Conservation (phyloP, 2,329 filamentous ascomycete genomes). For the Xylogone sp. region DNA sequence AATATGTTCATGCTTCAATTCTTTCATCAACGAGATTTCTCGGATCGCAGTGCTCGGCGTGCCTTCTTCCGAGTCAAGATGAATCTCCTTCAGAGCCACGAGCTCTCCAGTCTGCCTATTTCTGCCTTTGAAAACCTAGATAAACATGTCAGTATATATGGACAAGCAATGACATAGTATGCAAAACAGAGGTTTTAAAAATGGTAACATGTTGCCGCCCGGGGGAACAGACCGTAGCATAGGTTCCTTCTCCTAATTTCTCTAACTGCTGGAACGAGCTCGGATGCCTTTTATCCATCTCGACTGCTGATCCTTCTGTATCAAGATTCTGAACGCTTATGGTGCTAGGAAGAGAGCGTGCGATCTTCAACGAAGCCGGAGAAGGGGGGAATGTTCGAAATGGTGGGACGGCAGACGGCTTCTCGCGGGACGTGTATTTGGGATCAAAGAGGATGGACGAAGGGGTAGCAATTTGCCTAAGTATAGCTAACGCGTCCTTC, state of each 20-base stretch:
- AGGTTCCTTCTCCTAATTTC: constrained; percentile 97
- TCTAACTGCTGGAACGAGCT: constrained; percentile 99
- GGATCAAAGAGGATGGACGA: constrained; percentile 38
- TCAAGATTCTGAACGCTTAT: constrained; percentile 29
- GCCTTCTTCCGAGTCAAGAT: constrained; percentile 96
- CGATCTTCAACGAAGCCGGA: constrained; percentile 16
- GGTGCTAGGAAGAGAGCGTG: constrained; percentile 24
- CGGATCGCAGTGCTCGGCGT: constrained; percentile 96
- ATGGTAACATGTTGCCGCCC: neutral
- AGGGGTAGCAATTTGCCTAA: constrained; percentile 32
- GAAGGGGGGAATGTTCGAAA: constrained; percentile 27
- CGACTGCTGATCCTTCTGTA: constrained; percentile 14
- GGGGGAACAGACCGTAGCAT: constrained; percentile 73
- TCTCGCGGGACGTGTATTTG: constrained; percentile 29
- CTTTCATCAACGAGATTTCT: constrained; percentile 99
- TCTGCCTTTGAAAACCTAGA: constrained; percentile 93
- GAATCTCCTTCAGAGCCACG: constrained; percentile 96
- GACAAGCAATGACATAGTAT: neutral
- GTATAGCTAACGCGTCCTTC: constrained; percentile 23
- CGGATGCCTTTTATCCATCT: constrained; percentile 89
- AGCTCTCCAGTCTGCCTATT: constrained; percentile 96
- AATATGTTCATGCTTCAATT: constrained; percentile 98
- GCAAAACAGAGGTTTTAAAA: neutral
- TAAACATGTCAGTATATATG: constrained; percentile 19
- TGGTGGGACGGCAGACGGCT: constrained; percentile 20